A percentile compares a stretch with the other conserved stretches of the same genome.
Evolutionary conservation across 352 stramenopile species (phyloP).

Genomic region (Pythium periplocum): DNA sequence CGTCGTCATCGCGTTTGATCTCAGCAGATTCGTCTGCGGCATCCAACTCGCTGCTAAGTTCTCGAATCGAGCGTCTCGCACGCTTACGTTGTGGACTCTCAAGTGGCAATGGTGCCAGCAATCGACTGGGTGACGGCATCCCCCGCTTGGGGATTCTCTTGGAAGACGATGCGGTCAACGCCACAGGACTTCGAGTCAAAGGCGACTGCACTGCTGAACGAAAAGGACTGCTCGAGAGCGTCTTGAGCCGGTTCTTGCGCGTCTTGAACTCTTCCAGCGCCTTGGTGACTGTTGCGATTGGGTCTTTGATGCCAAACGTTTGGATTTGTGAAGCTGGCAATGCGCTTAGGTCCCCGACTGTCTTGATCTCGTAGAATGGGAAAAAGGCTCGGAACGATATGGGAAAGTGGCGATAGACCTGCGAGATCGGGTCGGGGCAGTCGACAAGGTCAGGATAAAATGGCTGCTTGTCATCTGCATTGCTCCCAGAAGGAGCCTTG

Average conservation of each 20-base stretch:
- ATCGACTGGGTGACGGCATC: slow-evolving; percentile 8
- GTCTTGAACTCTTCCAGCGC: slow-evolving; percentile 52
- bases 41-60: slow-evolving; percentile 25
- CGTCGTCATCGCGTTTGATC: too few species aligned
- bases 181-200: slow-evolving; percentile 1
- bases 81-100: slow-evolving; percentile 42
- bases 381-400: slow-evolving; percentile 49
- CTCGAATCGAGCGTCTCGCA: slow-evolving; percentile 31
- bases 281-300: slow-evolving; percentile 38
- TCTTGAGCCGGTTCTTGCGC: slow-evolving; percentile 32
- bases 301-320: slow-evolving; percentile 57
- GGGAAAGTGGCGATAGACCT: slow-evolving; percentile 46
- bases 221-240: slow-evolving; percentile 33
- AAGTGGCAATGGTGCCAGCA: slow-evolving; percentile 15
- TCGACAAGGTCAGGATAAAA: slow-evolving; percentile 42
- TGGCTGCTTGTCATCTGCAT: neutral
- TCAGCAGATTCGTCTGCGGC: too few species aligned
- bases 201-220: slow-evolving; percentile 18
- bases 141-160: slow-evolving; percentile 33
- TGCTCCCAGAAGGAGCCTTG: too few species aligned
- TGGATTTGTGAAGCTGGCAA: slow-evolving; percentile 43
- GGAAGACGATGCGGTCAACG: slow-evolving; percentile 25
- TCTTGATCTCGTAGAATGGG: slow-evolving; percentile 64
- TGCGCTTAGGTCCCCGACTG: slow-evolving; percentile 56
- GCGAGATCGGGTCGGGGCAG: slow-evolving; percentile 43